A percentile compares a stretch with the other conserved stretches of the same genome.
phyloP scores from a whole-genome alignment of 1,139 yeast species.

The Trichomonascaceae sp. region DNA sequence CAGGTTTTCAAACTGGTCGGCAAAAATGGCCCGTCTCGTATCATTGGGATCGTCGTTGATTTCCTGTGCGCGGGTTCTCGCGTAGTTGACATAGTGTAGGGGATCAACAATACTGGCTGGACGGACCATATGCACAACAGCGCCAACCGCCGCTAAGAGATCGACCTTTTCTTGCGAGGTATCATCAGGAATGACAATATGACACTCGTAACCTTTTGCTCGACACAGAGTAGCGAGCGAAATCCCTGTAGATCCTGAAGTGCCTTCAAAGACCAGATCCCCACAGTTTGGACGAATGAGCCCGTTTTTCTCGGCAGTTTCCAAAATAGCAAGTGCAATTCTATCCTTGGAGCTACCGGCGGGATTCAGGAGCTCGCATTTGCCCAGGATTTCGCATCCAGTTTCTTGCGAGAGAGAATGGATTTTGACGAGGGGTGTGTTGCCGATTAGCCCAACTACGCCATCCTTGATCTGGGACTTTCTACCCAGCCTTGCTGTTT shows the following conservation, averaged over 20 bases:
- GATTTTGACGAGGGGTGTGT: conserved; percentile 76
- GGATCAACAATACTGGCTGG: conserved; percentile 96
- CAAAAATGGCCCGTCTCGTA: conserved; percentile 51
- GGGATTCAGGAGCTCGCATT: conserved; percentile 75
- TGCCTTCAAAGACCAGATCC: conserved; percentile 80
- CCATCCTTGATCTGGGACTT: conserved; percentile 19
- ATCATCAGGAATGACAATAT: conserved; percentile 91
- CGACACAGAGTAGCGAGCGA: conserved; percentile 81
- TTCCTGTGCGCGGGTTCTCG: conserved; percentile 49
- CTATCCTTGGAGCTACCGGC: conserved; percentile 96
- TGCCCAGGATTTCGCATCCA: conserved; percentile 77
- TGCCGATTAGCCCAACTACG: conserved; percentile 62
- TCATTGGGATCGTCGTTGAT: conserved; percentile 31
- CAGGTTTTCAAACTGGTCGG: conserved; percentile 92
- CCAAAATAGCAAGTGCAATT: conserved; percentile 76
- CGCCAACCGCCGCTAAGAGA: conserved; percentile 63
- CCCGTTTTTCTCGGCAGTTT: conserved; percentile 51
- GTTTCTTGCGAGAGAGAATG: conserved; percentile 61
- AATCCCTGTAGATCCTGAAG: conserved; percentile 93
- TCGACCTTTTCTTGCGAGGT: conserved; percentile 75
- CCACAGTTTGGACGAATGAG: conserved; percentile 42
- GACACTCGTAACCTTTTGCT: conserved; percentile 79
- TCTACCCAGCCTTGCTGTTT: too few relatives aligned
- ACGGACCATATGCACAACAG: conserved; percentile 72
- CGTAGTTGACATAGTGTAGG: conserved; percentile 82